Evolutionary conservation across 2,329 filamentous ascomycete genomes (phyloP).

Genomic region (Claviceps purpurea): DNA sequence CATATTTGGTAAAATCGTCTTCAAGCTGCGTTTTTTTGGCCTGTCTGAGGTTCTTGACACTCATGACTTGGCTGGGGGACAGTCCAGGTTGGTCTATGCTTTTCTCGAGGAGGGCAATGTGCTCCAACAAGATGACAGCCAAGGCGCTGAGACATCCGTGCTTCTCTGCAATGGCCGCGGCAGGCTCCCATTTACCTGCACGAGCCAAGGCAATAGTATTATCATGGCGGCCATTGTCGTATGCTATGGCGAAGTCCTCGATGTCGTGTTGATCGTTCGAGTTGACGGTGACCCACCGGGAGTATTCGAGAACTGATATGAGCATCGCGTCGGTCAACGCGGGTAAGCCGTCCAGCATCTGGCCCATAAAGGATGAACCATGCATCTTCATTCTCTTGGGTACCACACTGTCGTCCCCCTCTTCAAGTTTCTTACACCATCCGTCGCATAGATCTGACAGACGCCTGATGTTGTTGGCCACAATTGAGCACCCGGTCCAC

Average conservation of each 20-base stretch:
- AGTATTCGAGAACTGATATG: constrained; percentile 38
- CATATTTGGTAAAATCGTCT: constrained; percentile 48
- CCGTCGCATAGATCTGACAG: constrained; percentile 43
- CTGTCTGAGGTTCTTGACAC: constrained; percentile 22
- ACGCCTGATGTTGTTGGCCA: constrained; percentile 48
- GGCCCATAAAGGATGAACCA: constrained; percentile 27
- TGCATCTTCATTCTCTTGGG: constrained; percentile 20
- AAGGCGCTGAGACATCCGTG: constrained; percentile 41
- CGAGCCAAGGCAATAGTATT: constrained; percentile 41
- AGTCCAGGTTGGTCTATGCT: constrained; percentile 16
- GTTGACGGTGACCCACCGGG: constrained; percentile 34
- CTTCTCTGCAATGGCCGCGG: constrained; percentile 43
- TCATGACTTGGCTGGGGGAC: constrained; percentile 16
- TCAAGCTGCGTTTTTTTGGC: constrained; percentile 31
- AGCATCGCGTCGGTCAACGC: constrained; percentile 42
- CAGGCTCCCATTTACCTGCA: constrained; percentile 43
- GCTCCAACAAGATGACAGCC: constrained; percentile 41
- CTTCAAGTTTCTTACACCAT: constrained; percentile 37
- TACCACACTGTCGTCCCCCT: constrained; percentile 15
- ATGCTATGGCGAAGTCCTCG: constrained; percentile 34
- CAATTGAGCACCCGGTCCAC: constrained; percentile 65
- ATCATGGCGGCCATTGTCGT: constrained; percentile 35
- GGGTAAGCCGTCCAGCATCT: constrained; percentile 35
- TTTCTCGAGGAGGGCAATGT: constrained; percentile 29
- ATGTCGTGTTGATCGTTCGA: constrained; percentile 28